Percentiles rank a stretch among this genome's conserved stretches.
Evolutionary conservation across 225 moss, liverwort and hornwort species (phyloP).

Genomic region (Lunularia cruciata): DNA sequence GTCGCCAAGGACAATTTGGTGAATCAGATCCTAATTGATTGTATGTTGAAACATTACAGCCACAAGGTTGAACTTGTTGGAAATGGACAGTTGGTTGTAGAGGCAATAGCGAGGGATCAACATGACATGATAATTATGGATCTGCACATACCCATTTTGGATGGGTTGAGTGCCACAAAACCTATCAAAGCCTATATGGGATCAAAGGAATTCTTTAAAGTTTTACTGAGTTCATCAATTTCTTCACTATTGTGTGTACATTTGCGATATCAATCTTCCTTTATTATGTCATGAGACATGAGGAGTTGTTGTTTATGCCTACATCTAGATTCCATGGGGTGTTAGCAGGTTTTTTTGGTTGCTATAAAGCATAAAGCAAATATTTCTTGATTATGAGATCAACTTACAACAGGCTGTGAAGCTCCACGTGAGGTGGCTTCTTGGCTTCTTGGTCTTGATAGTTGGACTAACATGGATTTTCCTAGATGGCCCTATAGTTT

Average conservation of each 20-base stretch:
- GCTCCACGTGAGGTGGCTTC: slow-evolving; percentile 80
- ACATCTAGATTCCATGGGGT: slow-evolving; percentile 80
- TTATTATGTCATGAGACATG: slow-evolving; percentile 75
- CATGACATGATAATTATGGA: slow-evolving; percentile 93
- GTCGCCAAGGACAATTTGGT: slow-evolving; percentile 90
- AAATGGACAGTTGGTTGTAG: slow-evolving; percentile 85
- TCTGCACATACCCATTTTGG: slow-evolving; percentile 90
- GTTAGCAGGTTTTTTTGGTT: slow-evolving; percentile 75
- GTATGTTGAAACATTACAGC: slow-evolving; percentile 83
- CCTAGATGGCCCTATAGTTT: slow-evolving; percentile 53
- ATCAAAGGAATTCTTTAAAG: slow-evolving; percentile 81
- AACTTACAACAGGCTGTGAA: slow-evolving; percentile 38
- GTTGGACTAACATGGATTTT: slow-evolving; percentile 50
- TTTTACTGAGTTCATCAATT: slow-evolving; percentile 70
- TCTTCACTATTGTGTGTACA: slow-evolving; percentile 71
- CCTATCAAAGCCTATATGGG: slow-evolving; percentile 88
- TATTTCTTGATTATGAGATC: slow-evolving; percentile 73
- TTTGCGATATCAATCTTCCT: slow-evolving; percentile 78
- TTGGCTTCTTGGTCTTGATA: slow-evolving; percentile 50
- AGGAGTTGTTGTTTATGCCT: slow-evolving; percentile 68
- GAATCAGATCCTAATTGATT: slow-evolving; percentile 74
- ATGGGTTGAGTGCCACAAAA: slow-evolving; percentile 88
- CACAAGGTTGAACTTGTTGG: slow-evolving; percentile 83
- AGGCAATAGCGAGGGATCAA: slow-evolving; percentile 60
- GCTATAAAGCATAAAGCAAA: slow-evolving; percentile 86